Conservation (phyloP, 805 yeast species). For the Yarrowia yakushimensis region DNA sequence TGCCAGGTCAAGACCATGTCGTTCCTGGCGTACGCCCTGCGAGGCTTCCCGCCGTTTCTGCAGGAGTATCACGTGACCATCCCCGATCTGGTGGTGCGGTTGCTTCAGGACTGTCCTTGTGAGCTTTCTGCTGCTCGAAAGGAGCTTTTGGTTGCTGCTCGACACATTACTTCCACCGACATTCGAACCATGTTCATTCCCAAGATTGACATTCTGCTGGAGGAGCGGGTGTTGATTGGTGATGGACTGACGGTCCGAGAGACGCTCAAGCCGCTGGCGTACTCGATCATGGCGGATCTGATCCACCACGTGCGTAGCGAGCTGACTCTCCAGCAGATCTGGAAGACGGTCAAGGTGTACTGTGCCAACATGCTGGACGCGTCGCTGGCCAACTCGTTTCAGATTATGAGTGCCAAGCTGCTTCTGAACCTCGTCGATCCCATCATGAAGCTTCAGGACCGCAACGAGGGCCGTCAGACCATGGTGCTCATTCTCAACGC, state of each 20-base stretch:
- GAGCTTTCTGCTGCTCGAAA: conserved; percentile 88
- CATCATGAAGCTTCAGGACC: conserved; percentile 74
- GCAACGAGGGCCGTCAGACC: conserved; percentile 76
- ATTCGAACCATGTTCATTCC: conserved; percentile 79
- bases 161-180: conserved; percentile 91
- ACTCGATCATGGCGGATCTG: conserved; percentile 92
- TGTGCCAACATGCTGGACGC: conserved; percentile 77
- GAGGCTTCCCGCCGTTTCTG: conserved; percentile 72
- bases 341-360: conserved; percentile 81
- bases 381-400: conserved; percentile 80
- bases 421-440: conserved; percentile 84
- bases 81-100: conserved; percentile 81
- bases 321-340: conserved; percentile 73
- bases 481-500: conserved; percentile 84
- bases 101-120: conserved; percentile 92
- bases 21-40: conserved; percentile 84
- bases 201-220: conserved; percentile 77
- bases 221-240: conserved; percentile 84
- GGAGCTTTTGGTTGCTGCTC: conserved; percentile 86
- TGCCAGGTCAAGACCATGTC: conserved; percentile 97
- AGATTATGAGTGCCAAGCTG: conserved; percentile 93
- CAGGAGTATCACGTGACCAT: conserved; percentile 57
- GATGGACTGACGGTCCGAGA: conserved; percentile 90
- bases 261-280: conserved; percentile 87
- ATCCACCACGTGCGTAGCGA: conserved; percentile 88